Conservation (phyloP, 495 filamentous ascomycete genomes). For the Penicillium cinerascens region DNA sequence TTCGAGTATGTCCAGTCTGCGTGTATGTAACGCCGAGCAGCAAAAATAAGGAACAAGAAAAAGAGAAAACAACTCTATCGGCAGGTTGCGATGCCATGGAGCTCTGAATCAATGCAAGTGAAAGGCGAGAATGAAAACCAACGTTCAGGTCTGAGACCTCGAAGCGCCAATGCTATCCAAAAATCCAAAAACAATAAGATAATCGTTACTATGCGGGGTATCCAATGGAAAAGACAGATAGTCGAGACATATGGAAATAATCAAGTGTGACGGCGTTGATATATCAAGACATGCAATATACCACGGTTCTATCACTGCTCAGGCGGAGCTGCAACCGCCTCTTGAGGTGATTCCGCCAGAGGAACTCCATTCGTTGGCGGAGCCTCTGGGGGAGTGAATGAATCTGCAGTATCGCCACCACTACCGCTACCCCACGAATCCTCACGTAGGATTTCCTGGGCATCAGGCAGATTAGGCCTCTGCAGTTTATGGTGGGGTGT, state of each 20-base stretch:
- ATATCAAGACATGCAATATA: background rate
- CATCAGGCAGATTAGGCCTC: conserved; percentile 17
- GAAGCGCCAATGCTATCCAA: conserved; percentile 3
- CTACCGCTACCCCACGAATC: conserved; percentile 40
- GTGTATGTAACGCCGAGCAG: background rate
- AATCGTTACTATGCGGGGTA: conserved; percentile 34
- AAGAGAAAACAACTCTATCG: background rate
- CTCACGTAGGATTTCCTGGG: conserved; percentile 24
- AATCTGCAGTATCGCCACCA: conserved; percentile 33
- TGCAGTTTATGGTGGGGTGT: conserved; percentile 7
- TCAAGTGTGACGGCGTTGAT: background rate
- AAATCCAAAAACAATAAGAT: background rate
- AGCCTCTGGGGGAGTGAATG: conserved; percentile 1
- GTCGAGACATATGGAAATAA: conserved; percentile 26
- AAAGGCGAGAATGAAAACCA: background rate
- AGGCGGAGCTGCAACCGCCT: background rate
- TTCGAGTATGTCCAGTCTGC: background rate
- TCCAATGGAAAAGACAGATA: conserved; percentile 35
- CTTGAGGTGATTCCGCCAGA: background rate
- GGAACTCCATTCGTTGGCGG: background rate
- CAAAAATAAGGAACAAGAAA: conserved; percentile 3
- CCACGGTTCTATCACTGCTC: conserved; percentile 1
- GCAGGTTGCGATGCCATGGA: conserved; percentile 1
- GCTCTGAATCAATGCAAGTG: background rate
- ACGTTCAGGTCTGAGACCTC: background rate